Base-by-base conservation (phyloP, 768 basidiomycete species). In the Clitopilus passeckerianus region DNA sequence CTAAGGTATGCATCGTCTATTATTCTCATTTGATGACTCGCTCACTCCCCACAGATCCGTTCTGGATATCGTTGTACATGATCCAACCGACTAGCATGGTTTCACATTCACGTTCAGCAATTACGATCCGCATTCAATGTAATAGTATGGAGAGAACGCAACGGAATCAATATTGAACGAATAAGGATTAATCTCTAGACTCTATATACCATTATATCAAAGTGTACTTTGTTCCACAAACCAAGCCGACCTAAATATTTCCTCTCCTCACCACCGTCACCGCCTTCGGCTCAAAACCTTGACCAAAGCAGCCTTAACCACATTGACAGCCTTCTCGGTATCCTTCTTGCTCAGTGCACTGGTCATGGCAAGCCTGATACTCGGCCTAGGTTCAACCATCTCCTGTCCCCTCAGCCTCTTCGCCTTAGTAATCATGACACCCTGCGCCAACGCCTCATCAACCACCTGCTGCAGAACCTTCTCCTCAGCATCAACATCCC, bases 381-480 rank as follows among this genome's bases (percentile, higher is more conserved):
- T 92, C 35, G 97, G 94, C 52, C 87, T 79, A 15, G 85, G 80
- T 70, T 97, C 93, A 15, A 83, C 76, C 62, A 84, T 75, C 78
- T 99, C 96, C 73, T 97, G 95, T 5, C 88, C 86, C 54, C 83
- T 82, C 64, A 97, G 70, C 59, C 93, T 74, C 77, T 91, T 91
- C 43, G 93, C 88, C 22, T 91, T 82, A 2, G 93, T 95, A 60
- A 97, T 75, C 65, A 98, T 77, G 50, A 99, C 89, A 9, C 93
- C 94, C 63, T 91, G 90, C 6, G 77, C 75, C 43, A 93, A 75
- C 0, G 83, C 81, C 67, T 97, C 92, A 60, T 98, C 96, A 14
- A 98, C 94, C 12, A 98, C 85, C 56, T 96, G 93, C 73, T 98
- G 95, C 64, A 99, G 69, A 23, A 93, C 59, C 41, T 78, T 75